Base-by-base conservation (phyloP, 2,329 filamentous ascomycete species). In the Arthrocladium fulminans region DNA sequence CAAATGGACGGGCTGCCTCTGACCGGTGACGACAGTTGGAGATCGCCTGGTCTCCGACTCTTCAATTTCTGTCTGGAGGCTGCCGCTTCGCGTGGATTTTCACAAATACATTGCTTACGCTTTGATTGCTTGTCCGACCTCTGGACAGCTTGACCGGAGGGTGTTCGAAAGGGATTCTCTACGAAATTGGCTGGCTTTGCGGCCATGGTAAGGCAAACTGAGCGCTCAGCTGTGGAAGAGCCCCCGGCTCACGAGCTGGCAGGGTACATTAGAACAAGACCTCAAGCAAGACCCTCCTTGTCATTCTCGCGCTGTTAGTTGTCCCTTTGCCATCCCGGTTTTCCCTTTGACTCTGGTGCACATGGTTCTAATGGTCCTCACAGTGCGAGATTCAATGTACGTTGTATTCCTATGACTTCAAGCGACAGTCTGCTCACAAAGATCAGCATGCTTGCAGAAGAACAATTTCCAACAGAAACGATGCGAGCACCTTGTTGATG, bases 371-470 rank as follows among this genome's bases (percentile, higher is more conserved):
- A 5, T 35, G 19, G 9, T n/a, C 2, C 20, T 19, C 9, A 50
- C 44, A 88, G 84, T 96, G 89, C 68, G 88, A 86, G 7, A 95
- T 96, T 52, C 89, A 96, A 78, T 79, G 89, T 92, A 67, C 61
- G 62, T 25, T 8, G 22, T 13, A 24, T 17, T 23, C 12, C 17
- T 13, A 30, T 34, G n/a, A 40, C n/a, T 27, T 9, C 13, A 38
- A 22, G 17, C 47, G 29, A 34, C 30, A 13, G 15, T 19, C 23
- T 43, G 5, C 23, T 29, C 38, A 24, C 25, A 41, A 20, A 12
- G 47, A 24, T 23, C 60, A 94, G 88, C 83, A 58, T 98, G 92
- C 62, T 73, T 98, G 53, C 80, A 79, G 40, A 90, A 82, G 67
- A 89, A 89, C 65, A 81, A 80, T 47, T 97, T 85, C 71, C 79